Evolutionary conservation across 2,329 filamentous ascomycete genomes (phyloP).

Genomic region (Chaetothyriales sp.): DNA sequence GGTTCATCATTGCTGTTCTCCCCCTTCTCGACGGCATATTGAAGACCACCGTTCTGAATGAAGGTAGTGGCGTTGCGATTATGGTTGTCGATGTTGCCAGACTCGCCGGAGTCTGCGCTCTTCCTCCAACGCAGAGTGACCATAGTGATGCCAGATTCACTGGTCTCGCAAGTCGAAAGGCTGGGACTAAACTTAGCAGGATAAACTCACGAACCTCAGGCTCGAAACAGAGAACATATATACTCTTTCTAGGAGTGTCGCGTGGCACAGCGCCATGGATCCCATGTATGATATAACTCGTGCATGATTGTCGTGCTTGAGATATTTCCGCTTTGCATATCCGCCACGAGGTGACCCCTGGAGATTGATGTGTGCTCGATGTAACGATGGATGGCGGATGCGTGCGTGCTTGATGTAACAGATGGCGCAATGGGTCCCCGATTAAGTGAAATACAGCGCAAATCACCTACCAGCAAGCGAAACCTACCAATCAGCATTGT

Average conservation of each 20-base stretch:
- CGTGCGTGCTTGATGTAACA: background rate
- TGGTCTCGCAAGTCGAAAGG: background rate
- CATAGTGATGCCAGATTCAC: background rate
- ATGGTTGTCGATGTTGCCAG: background rate
- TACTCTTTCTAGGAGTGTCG: background rate
- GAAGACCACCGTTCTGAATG: constrained; percentile 28
- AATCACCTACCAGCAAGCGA: background rate
- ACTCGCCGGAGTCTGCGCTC: background rate
- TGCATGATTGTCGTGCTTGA: background rate
- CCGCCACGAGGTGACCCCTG: background rate
- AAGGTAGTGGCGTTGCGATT: background rate
- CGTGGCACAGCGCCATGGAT: background rate
- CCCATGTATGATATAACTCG: background rate
- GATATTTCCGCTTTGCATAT: background rate
- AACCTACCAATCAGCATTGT: background rate
- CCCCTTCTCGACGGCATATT: constrained; percentile 31
- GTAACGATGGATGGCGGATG: too few relatives aligned
- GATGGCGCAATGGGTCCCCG: background rate
- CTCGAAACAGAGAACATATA: background rate
- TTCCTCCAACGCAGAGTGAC: background rate
- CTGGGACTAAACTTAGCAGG: background rate
- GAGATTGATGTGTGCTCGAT: background rate
- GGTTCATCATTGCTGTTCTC: constrained; percentile 34
- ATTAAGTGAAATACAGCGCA: background rate
- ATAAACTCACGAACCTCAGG: background rate